Base-by-base conservation (phyloP, 805 yeast species). In the Starmera caribaea region DNA sequence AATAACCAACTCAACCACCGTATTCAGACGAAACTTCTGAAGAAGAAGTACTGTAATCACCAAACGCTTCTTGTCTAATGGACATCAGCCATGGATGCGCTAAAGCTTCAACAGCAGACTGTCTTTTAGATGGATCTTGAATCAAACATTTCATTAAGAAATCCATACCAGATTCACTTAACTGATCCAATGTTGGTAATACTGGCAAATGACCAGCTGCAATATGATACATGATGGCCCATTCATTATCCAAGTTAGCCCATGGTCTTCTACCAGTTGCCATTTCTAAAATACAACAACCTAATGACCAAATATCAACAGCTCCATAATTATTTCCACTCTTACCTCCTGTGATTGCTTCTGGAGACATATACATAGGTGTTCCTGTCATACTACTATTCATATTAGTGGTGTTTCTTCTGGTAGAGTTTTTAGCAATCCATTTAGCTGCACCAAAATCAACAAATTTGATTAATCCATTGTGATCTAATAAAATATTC, bases 361-460 rank as follows among this genome's bases (percentile, higher is more conserved):
- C 98, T 0, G 98, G 98, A 0, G 97, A 87, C 97, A 92, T 90
- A 62, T 92, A 92, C 97, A 90, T 92, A 13, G 97, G 97, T 0
- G 98, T 92, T 32, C 98, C 98, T 3, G 95, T 57, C 68, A 65
- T 57, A 43, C 63, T 55, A 5, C 26, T 21, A 44, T 63, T 40
- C 44, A 49, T 45, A 54, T 60, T 42, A 38, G 57, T 33, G 45
- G 57, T 41, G 44, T 59, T 47, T 61, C 63, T 45, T 14, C 75
- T 79, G 6, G 79, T 61, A 8, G 64, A 59, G 33, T 61, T 74
- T 38, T 76, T 76, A 1, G 85, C 85, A 45, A 79, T 76, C 10
- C 89, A 94, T 60, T 88, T 88, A 12, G 97, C 97, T 3, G 97
- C 96, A 30, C 98, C 98, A 58, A 92, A 92, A 62, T 92, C 98